Conservation (phyloP, 306 rosid genomes). For the Dicorynia guianensis region DNA sequence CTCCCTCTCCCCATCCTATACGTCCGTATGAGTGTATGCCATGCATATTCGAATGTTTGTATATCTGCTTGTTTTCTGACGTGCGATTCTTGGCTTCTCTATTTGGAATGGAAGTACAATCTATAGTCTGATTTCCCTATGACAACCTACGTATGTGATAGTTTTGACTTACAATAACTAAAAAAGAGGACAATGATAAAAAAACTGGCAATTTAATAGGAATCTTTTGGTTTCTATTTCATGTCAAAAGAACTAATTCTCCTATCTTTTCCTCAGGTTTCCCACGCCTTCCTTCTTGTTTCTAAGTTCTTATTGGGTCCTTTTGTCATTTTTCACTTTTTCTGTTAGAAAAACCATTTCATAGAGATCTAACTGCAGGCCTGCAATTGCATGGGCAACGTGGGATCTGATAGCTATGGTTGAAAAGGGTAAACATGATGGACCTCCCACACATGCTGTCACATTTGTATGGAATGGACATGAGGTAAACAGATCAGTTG, state of each 20-base stretch:
- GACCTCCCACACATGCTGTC: conserved; percentile 91
- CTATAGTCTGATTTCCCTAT: too few species aligned
- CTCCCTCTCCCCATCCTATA: conserved; percentile 4
- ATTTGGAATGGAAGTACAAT: neutral
- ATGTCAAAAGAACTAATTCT: conserved; percentile 22
- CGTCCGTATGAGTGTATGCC: neutral
- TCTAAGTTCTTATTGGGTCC: neutral
- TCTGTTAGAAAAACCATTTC: conserved; percentile 30
- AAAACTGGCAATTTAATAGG: conserved; percentile 2
- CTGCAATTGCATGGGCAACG: conserved; percentile 98
- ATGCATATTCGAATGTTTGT: neutral
- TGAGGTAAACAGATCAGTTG: conserved; percentile 64
- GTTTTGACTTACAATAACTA: neutral
- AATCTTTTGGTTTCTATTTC: conserved; percentile 21
- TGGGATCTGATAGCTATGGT: conserved; percentile 99
- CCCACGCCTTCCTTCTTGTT: neutral
- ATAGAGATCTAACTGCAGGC: conserved; percentile 59
- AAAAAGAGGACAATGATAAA: neutral
- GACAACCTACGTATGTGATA: too few species aligned
- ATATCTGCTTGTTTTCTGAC: conserved; percentile 6
- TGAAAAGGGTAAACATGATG: conserved; percentile 87
- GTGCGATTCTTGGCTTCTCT: neutral
- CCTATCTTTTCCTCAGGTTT: neutral
- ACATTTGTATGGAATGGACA: conserved; percentile 93
- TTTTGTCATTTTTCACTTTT: conserved; percentile 16